A percentile compares a stretch with the other conserved stretches of the same genome.
phyloP scores from a whole-genome alignment of 2,329 filamentous ascomycete species.

The Trichoderma pleuroti region DNA sequence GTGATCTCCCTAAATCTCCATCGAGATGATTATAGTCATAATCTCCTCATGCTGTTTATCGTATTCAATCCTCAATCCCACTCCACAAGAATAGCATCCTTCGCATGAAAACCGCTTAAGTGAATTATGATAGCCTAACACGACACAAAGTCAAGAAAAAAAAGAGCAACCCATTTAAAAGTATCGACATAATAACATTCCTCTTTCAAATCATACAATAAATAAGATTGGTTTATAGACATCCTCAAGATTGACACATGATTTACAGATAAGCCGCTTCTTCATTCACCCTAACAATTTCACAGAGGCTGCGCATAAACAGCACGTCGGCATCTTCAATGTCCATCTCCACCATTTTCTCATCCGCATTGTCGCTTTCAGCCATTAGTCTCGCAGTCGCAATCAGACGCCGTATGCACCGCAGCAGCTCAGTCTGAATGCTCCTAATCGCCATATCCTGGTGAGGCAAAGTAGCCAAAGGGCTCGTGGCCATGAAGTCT shows the following conservation, averaged over 20 bases:
- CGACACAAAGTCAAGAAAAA: background rate
- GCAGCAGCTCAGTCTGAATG: constrained; percentile 47
- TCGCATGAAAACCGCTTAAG: background rate
- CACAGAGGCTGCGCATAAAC: constrained; percentile 41
- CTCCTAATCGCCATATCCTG: constrained; percentile 39
- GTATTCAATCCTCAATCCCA: background rate
- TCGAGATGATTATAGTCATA: too few species aligned
- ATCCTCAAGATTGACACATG: background rate
- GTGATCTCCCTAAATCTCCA: too few species aligned
- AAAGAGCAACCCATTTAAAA: background rate
- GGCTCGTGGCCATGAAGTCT: constrained; percentile 24
- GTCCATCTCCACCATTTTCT: constrained; percentile 31
- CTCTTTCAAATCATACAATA: background rate
- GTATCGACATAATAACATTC: background rate
- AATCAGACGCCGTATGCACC: constrained; percentile 50
- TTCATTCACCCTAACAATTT: constrained; percentile 40
- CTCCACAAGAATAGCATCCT: too few species aligned
- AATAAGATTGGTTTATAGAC: background rate
- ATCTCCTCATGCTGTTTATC: too few species aligned
- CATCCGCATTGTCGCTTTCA: constrained; percentile 29
- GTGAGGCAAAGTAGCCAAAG: constrained; percentile 22
- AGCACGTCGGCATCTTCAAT: constrained; percentile 35
- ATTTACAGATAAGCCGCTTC: constrained; percentile 23
- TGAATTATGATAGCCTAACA: background rate
- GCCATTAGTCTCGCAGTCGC: constrained; percentile 43